A percentile compares a stretch with the other conserved stretches of the same genome.
Evolutionary conservation across 2,329 filamentous ascomycete species (phyloP).

Genomic region (Penicillium decumbens): DNA sequence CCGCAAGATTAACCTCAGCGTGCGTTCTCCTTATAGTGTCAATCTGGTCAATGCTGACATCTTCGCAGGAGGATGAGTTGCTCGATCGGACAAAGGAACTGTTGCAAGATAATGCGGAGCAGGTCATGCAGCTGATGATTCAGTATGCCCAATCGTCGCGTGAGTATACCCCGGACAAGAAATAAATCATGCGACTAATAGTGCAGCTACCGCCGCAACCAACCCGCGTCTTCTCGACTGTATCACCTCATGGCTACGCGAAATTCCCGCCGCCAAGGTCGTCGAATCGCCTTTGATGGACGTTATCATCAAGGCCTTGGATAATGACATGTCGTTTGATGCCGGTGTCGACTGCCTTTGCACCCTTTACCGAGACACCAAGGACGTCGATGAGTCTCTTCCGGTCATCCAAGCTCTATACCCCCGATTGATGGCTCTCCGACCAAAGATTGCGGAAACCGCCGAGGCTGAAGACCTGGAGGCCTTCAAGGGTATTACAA

Average conservation of each 20-base stretch:
- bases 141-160: slow-evolving; percentile 89
- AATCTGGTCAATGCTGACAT: neutral
- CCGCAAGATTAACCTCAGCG: slow-evolving; percentile 97
- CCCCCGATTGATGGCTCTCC: slow-evolving; percentile 70
- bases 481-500: slow-evolving; percentile 79
- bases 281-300: slow-evolving; percentile 81
- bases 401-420: slow-evolving; percentile 76
- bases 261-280: slow-evolving; percentile 78
- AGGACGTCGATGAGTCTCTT: slow-evolving; percentile 86
- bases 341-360: slow-evolving; percentile 89
- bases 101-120: slow-evolving; percentile 80
- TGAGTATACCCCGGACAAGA: slow-evolving; percentile 40
- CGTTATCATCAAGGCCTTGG: slow-evolving; percentile 71
- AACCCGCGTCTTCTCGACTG: slow-evolving; percentile 92
- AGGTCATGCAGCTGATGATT: slow-evolving; percentile 80
- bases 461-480: slow-evolving; percentile 80
- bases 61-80: slow-evolving; percentile 83
- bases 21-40: slow-evolving; percentile 57
- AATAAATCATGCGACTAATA: slow-evolving; percentile 20
- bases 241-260: slow-evolving; percentile 92
- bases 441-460: slow-evolving; percentile 68
- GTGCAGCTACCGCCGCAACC: slow-evolving; percentile 65
- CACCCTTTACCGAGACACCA: slow-evolving; percentile 83
- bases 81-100: slow-evolving; percentile 78
- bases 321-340: slow-evolving; percentile 72